Evolutionary conservation across 805 yeast species (phyloP).

Genomic region (Wickerhamiella kazuoi): DNA sequence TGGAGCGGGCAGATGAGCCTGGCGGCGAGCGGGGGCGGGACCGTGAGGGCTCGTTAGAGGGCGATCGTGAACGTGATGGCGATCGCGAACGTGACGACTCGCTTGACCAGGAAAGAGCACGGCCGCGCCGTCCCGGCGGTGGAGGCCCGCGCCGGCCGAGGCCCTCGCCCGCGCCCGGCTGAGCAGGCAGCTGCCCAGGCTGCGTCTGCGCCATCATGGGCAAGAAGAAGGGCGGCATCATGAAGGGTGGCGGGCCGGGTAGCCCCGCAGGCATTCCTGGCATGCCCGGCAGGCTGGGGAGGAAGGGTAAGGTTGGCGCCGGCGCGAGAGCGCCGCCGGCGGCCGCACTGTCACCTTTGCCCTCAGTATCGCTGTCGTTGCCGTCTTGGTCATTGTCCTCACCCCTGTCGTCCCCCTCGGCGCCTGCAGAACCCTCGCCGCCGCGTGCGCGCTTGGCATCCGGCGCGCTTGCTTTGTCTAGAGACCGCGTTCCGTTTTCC

Average conservation of each 20-base stretch:
- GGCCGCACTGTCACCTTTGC: too few relatives aligned
- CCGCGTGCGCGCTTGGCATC: conserved; percentile 8
- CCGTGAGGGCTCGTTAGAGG: too few relatives aligned
- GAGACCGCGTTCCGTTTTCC: background rate
- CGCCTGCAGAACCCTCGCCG: conserved; percentile 17
- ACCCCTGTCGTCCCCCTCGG: background rate
- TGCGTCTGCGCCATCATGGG: background rate
- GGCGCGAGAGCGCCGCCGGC: too few relatives aligned
- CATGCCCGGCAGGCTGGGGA: too few relatives aligned
- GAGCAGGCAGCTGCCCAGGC: background rate
- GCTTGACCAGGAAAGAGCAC: background rate
- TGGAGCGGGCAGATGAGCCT: too few relatives aligned
- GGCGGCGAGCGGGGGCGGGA: too few relatives aligned
- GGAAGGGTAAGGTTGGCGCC: too few relatives aligned
- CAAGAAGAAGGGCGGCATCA: conserved; percentile 2
- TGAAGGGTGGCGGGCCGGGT: background rate
- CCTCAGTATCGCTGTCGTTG: background rate
- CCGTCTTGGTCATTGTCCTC: background rate
- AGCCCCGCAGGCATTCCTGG: too few relatives aligned
- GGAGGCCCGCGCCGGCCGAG: too few relatives aligned
- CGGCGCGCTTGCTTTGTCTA: conserved; percentile 2
- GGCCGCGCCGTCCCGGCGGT: background rate
- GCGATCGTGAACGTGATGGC: background rate
- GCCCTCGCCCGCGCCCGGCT: too few relatives aligned
- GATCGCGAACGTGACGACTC: background rate